phyloP scores from a whole-genome alignment of 257 asterid genomes.

The Catharanthus roseus region DNA sequence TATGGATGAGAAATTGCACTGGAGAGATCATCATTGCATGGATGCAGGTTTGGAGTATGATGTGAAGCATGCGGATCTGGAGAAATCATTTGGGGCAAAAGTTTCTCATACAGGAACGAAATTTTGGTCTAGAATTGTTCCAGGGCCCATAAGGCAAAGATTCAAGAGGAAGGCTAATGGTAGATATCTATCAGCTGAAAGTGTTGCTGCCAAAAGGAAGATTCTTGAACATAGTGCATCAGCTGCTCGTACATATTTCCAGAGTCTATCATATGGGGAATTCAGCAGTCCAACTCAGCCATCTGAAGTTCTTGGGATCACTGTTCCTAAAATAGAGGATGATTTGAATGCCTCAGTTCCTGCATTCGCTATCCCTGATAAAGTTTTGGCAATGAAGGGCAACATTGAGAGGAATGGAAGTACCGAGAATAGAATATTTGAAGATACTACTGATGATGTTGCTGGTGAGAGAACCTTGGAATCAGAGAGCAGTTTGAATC shows the following conservation, averaged over 20 bases:
- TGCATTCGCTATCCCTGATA: conserved; percentile 25
- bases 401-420: conserved; percentile 18
- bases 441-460: conserved; percentile 25
- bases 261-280: conserved; percentile 31
- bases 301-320: conserved; percentile 27
- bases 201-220: conserved; percentile 61
- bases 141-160: conserved; percentile 42
- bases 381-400: conserved; percentile 24
- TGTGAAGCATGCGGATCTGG: conserved; percentile 90
- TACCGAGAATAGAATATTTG: conserved; percentile 28
- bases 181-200: conserved; percentile 46
- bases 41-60: conserved; percentile 96
- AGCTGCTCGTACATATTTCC: conserved; percentile 64
- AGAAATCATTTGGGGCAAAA: conserved; percentile 85
- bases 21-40: conserved; percentile 98
- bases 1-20: conserved; percentile 72
- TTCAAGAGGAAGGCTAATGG: conserved; percentile 71
- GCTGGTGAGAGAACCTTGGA: conserved; percentile 26
- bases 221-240: conserved; percentile 81
- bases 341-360: conserved; percentile 24
- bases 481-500: conserved; percentile 31
- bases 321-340: conserved; percentile 23
- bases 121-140: conserved; percentile 68
- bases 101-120: conserved; percentile 42
- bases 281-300: conserved; percentile 31